Percentiles rank a stretch among this genome's conserved stretches.
Conservation (phyloP, 148 eudicot genomes). For the Spergularia marina region DNA sequence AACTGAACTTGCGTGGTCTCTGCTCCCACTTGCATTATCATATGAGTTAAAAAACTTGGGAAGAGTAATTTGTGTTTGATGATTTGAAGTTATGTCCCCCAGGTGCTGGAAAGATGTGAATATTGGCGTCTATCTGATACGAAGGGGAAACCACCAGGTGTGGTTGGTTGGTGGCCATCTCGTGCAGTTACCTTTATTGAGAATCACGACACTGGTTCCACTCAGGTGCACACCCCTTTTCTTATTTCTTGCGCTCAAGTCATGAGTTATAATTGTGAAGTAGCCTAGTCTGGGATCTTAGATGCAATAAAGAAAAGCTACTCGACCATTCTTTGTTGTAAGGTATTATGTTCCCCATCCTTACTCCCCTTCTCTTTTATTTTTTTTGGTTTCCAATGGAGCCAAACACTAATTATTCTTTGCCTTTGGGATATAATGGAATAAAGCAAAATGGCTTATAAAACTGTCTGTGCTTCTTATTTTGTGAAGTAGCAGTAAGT, state of each 20-base stretch:
- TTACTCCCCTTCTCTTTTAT: not conserved
- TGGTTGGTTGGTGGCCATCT: slow-evolving; percentile 99
- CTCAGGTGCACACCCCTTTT: slow-evolving; percentile 63
- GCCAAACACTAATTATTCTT: no score
- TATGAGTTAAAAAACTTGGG: not conserved
- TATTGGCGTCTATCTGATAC: slow-evolving; percentile 92
- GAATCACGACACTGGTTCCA: slow-evolving; percentile 99
- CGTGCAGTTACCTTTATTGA: slow-evolving; percentile 97
- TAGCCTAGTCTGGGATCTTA: not conserved
- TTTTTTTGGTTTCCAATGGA: no score
- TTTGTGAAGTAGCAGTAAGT: no score
- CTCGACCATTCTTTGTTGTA: no score
- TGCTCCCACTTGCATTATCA: not conserved
- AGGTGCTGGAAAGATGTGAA: slow-evolving; percentile 87
- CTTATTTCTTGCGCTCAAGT: not conserved
- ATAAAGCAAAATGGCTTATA: no score
- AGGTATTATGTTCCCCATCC: not conserved
- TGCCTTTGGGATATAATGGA: no score
- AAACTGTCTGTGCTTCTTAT: no score
- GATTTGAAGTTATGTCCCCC: not conserved
- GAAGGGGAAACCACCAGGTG: slow-evolving; percentile 99
- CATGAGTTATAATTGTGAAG: not conserved
- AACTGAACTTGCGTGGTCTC: not conserved
- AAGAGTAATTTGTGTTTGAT: not conserved
- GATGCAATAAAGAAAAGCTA: no score